Evolutionary conservation across 148 eudicot species (phyloP).

Genomic region (Beta vulgaris): DNA sequence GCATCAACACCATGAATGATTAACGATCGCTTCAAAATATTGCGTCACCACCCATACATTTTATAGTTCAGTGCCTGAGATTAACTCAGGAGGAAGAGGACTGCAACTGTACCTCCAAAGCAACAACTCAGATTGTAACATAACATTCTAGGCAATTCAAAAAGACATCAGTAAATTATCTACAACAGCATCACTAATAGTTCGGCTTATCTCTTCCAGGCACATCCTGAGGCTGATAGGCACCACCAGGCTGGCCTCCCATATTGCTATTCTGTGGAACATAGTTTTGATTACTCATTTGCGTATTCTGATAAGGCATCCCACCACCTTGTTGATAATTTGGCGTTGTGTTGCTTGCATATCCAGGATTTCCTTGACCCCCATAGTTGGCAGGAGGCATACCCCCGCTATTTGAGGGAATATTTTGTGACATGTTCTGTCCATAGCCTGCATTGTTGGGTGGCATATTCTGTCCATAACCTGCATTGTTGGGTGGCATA

Average conservation of each 20-base stretch:
- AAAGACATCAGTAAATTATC: constrained; percentile 5
- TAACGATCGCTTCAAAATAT: not conserved
- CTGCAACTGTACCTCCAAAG: not conserved
- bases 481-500: constrained; percentile 20
- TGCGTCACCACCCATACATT: constrained; percentile 7
- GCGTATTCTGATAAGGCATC: constrained; percentile 37
- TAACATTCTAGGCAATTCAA: not conserved
- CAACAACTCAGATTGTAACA: not conserved
- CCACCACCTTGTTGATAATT: constrained; percentile 36
- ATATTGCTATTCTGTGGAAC: constrained; percentile 30
- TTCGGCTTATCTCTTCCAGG: constrained; percentile 61
- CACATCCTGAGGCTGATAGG: constrained; percentile 45
- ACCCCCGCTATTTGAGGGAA: constrained; percentile 11
- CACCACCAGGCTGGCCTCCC: constrained; percentile 33
- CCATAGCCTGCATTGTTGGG: constrained; percentile 19
- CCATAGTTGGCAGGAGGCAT: constrained; percentile 15
- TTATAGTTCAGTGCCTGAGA: constrained; percentile 8
- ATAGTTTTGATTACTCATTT: constrained; percentile 35
- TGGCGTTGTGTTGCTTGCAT: constrained; percentile 18
- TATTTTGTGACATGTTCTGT: constrained; percentile 24
- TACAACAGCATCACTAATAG: constrained; percentile 4
- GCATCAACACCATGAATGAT: too few species aligned
- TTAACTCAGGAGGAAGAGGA: too few species aligned
- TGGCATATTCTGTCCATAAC: constrained; percentile 24
- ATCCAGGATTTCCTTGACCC: constrained; percentile 16